Conservation (phyloP, 345 rosid species). For the Sisymbrium irio region DNA sequence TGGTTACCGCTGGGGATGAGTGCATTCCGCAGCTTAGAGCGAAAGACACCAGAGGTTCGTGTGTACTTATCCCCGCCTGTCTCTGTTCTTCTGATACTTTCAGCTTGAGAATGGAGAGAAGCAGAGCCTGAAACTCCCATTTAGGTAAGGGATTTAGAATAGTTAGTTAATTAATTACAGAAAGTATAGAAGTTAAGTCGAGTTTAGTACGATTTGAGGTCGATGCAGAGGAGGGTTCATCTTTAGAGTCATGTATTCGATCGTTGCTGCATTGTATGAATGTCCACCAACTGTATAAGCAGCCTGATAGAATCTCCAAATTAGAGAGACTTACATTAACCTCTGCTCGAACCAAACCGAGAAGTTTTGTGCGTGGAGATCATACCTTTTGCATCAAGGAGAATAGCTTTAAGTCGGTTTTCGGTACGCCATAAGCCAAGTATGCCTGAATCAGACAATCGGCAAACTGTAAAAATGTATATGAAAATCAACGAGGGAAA, state of each 20-base stretch:
- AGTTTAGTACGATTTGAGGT: conserved; percentile 67
- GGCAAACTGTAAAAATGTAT: neutral
- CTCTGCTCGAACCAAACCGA: conserved; percentile 19
- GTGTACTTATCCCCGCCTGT: conserved; percentile 50
- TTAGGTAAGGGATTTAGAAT: conserved; percentile 58
- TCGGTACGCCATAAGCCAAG: conserved; percentile 94
- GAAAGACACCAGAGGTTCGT: conserved; percentile 72
- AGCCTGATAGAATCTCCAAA: conserved; percentile 49
- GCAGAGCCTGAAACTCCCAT: conserved; percentile 60
- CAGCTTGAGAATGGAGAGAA: conserved; percentile 78
- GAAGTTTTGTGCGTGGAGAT: neutral
- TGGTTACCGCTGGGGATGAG: conserved; percentile 84
- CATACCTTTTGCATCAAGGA: conserved; percentile 96
- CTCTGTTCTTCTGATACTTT: conserved; percentile 72
- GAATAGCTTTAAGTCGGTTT: conserved; percentile 87
- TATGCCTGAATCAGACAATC: conserved; percentile 55
- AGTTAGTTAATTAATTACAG: conserved; percentile 1
- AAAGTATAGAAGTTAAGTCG: neutral
- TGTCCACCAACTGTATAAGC: conserved; percentile 93
- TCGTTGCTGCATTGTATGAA: conserved; percentile 77
- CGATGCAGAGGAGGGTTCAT: conserved; percentile 85
- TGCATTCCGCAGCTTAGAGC: conserved; percentile 89
- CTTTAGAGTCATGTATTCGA: conserved; percentile 72
- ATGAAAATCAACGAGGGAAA: neutral
- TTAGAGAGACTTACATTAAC: conserved; percentile 8